Evolutionary conservation across 2,329 filamentous ascomycete genomes (phyloP).

Genomic region (Chrysosphaeria jannelii): DNA sequence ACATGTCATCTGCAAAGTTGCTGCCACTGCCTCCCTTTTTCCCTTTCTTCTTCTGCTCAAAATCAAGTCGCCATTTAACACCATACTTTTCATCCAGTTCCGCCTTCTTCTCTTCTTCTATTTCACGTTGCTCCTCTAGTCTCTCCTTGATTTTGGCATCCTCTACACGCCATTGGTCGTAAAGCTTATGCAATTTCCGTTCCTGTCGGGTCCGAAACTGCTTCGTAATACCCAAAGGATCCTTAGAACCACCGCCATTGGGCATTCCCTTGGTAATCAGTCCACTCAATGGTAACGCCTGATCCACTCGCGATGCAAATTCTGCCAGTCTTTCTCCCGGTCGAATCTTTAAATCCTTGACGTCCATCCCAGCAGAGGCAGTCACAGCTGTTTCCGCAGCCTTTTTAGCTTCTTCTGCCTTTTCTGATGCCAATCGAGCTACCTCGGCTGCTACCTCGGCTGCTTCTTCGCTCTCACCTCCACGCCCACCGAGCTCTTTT

Average conservation of each 20-base stretch:
- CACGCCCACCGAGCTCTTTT: no score
- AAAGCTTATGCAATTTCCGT: slow-evolving; percentile 50
- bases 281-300: slow-evolving; percentile 45
- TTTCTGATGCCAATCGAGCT: not conserved
- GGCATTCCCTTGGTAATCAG: slow-evolving; percentile 28
- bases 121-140: slow-evolving; percentile 32
- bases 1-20: slow-evolving; percentile 23
- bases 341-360: slow-evolving; percentile 37
- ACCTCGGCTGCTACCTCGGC: not conserved
- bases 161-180: slow-evolving; percentile 45
- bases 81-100: slow-evolving; percentile 22
- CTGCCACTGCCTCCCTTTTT: slow-evolving; percentile 8
- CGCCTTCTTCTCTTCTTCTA: slow-evolving; percentile 30
- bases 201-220: slow-evolving; percentile 54
- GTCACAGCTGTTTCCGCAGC: slow-evolving; percentile 1
- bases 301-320: slow-evolving; percentile 59
- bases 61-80: slow-evolving; percentile 16
- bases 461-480: not conserved
- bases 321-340: slow-evolving; percentile 63
- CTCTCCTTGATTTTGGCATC: slow-evolving; percentile 28
- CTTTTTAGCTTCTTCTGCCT: slow-evolving; percentile 3
- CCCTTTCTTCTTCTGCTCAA: slow-evolving; percentile 14
- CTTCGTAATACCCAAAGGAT: slow-evolving; percentile 28
- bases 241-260: slow-evolving; percentile 14
- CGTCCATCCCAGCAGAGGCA: slow-evolving; percentile 3